Percentiles rank a stretch among this genome's conserved stretches.
Conservation (phyloP, 306 rosid genomes). For the Dryas alaskensis region DNA sequence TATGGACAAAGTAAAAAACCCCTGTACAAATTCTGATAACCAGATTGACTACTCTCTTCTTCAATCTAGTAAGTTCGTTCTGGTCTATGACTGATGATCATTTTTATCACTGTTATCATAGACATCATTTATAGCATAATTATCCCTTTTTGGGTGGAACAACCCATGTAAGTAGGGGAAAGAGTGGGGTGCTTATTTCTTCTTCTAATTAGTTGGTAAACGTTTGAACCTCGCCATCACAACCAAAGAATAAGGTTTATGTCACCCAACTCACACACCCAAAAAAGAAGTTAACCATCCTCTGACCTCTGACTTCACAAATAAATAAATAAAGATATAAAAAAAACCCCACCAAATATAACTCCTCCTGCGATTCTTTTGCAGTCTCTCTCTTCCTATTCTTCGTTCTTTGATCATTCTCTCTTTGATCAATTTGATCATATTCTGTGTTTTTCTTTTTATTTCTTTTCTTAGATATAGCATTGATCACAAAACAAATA, state of each 20-base stretch:
- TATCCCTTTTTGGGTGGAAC: constrained; percentile 7
- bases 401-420: neutral
- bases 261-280: constrained; percentile 15
- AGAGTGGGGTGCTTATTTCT: constrained; percentile 23
- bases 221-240: constrained; percentile 24
- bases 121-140: neutral
- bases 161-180: constrained; percentile 26
- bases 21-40: too few species aligned
- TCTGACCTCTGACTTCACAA: constrained; percentile 5
- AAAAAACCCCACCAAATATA: constrained; percentile 11
- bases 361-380: neutral
- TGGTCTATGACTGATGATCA: neutral
- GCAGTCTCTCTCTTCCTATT: neutral
- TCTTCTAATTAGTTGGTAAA: constrained; percentile 32
- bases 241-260: constrained; percentile 29
- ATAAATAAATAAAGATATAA: neutral
- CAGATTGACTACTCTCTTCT: too few species aligned
- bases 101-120: too few species aligned
- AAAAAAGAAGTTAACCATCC: neutral
- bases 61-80: too few species aligned
- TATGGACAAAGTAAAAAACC: too few species aligned
- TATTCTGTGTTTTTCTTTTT: neutral
- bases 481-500: neutral
- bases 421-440: neutral
- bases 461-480: neutral